Percentiles rank a stretch among this genome's conserved stretches.
Evolutionary conservation across 768 basidiomycete genomes (phyloP).

Genomic region (Mycena sanguinolenta): DNA sequence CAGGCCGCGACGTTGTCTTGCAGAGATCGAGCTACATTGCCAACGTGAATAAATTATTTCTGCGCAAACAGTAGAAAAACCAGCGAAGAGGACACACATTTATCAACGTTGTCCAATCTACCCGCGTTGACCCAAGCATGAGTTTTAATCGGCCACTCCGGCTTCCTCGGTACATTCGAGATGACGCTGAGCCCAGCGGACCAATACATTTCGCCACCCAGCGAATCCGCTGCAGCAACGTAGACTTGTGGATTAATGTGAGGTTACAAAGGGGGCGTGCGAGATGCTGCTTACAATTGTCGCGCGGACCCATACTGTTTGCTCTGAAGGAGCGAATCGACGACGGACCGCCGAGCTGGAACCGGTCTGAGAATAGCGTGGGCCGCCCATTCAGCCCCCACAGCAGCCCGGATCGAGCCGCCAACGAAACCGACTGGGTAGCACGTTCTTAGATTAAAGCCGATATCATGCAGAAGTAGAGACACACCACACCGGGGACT

Average conservation of each 20-base stretch:
- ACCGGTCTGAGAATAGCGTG: slow-evolving; percentile 84
- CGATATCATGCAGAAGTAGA: not conserved
- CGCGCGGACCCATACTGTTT: slow-evolving; percentile 84
- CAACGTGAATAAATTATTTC: not conserved
- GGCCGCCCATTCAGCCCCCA: slow-evolving; percentile 66
- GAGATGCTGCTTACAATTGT: slow-evolving; percentile 66
- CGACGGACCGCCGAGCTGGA: slow-evolving; percentile 93
- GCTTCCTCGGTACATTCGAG: slow-evolving; percentile 76
- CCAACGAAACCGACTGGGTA: slow-evolving; percentile 74
- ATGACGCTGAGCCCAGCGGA: slow-evolving; percentile 82
- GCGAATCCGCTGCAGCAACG: slow-evolving; percentile 77
- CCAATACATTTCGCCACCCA: slow-evolving; percentile 89
- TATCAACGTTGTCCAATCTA: slow-evolving; percentile 71
- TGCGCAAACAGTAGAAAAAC: not conserved
- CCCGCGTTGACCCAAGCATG: slow-evolving; percentile 90
- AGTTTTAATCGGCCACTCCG: slow-evolving; percentile 88
- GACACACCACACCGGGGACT: slow-evolving; percentile 69
- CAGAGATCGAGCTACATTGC: slow-evolving; percentile 50
- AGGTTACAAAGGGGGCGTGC: not conserved
- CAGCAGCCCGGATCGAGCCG: slow-evolving; percentile 79
- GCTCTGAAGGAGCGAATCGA: slow-evolving; percentile 83
- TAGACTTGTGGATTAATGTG: slow-evolving; percentile 19
- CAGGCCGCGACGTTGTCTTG: slow-evolving; percentile 54
- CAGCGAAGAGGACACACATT: slow-evolving; percentile 56
- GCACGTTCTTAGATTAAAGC: slow-evolving; percentile 15